phyloP scores from a whole-genome alignment of 257 asterid genomes.

The Ophiorrhiza pumila region DNA sequence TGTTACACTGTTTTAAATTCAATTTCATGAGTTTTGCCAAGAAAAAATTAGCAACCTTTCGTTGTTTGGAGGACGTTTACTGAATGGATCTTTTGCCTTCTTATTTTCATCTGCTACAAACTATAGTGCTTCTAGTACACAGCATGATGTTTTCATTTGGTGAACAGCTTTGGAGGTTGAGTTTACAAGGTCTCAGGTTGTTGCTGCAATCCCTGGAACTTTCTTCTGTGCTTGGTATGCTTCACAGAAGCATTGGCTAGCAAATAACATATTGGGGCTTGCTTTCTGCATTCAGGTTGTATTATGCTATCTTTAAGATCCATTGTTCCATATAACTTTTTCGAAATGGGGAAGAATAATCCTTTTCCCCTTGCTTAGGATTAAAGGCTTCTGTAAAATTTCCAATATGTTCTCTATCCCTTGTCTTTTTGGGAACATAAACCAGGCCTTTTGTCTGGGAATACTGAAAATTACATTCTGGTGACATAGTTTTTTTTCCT shows the following conservation, averaged over 20 bases:
- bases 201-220: slow-evolving; percentile 91
- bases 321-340: background rate
- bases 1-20: background rate
- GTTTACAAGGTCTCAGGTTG: slow-evolving; percentile 80
- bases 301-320: background rate
- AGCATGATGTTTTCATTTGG: slow-evolving; percentile 21
- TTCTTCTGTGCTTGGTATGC: slow-evolving; percentile 98
- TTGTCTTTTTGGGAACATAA: background rate
- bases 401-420: background rate
- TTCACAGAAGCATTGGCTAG: slow-evolving; percentile 93
- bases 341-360: background rate
- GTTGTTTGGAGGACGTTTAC: too few species aligned
- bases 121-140: slow-evolving; percentile 13
- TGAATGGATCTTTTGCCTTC: background rate
- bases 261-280: slow-evolving; percentile 91
- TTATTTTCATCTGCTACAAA: slow-evolving; percentile 13
- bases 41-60: background rate
- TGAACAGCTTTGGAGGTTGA: slow-evolving; percentile 82
- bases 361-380: background rate
- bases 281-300: slow-evolving; percentile 93
- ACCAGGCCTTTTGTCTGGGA: background rate
- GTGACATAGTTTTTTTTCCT: background rate
- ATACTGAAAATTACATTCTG: background rate
- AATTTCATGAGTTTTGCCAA: background rate
- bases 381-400: background rate